phyloP scores from a whole-genome alignment of 805 yeast species.

The Wickerhamiella alocasiicola region DNA sequence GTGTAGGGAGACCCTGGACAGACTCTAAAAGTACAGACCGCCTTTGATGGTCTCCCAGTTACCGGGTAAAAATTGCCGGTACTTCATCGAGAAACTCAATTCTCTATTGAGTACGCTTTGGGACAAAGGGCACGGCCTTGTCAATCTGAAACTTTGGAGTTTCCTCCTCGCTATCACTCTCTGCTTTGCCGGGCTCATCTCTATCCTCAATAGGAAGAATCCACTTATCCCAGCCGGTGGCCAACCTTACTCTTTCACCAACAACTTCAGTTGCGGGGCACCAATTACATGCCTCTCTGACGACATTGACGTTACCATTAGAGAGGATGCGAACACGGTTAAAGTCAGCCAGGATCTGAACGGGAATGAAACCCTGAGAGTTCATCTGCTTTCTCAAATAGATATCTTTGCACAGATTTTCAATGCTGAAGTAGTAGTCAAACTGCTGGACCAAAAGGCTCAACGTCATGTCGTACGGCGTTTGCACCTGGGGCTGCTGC shows the following conservation, averaged over 20 bases:
- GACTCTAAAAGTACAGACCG: too few species aligned
- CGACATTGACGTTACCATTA: constrained; percentile 39
- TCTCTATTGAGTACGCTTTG: constrained; percentile 17
- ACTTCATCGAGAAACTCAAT: too few species aligned
- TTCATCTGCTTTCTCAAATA: constrained; percentile 75
- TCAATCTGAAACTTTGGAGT: constrained; percentile 27
- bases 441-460: constrained; percentile 43
- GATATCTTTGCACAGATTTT: constrained; percentile 75
- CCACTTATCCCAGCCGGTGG: constrained; percentile 52
- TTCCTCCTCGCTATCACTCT: constrained; percentile 23
- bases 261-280: constrained; percentile 43
- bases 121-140: constrained; percentile 29
- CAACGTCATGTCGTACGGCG: constrained; percentile 17
- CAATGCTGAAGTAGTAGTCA: constrained; percentile 81
- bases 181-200: constrained; percentile 32
- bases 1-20: too few species aligned
- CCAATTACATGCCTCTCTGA: constrained; percentile 42
- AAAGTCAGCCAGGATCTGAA: constrained; percentile 52
- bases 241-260: constrained; percentile 50
- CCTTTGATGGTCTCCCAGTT: too few species aligned
- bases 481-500: constrained; percentile 9
- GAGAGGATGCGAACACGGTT: constrained; percentile 61
- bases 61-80: too few species aligned
- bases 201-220: constrained; percentile 46
- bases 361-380: constrained; percentile 56